A percentile compares a stretch with the other conserved stretches of the same genome.
Conservation (phyloP, 1,139 yeast genomes). For the Blastobotrys raffinosifermentans region DNA sequence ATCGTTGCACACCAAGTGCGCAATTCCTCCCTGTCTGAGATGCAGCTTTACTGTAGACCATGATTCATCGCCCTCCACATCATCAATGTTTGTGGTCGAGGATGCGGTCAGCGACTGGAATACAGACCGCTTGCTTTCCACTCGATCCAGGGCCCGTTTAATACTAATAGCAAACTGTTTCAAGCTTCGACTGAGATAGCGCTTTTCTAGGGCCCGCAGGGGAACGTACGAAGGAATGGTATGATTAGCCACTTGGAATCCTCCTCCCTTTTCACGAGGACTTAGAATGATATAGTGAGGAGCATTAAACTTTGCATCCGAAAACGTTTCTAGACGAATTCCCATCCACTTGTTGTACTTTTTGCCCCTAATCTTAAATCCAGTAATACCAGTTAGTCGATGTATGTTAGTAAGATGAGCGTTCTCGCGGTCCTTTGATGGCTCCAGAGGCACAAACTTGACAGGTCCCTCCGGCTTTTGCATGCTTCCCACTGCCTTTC, state of each 20-base stretch:
- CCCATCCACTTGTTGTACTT: conserved; percentile 18
- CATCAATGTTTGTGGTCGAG: too few species aligned
- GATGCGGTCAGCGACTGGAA: too few species aligned
- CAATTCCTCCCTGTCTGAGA: conserved; percentile 8
- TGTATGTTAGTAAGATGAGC: conserved; percentile 19
- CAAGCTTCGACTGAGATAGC: conserved; percentile 15
- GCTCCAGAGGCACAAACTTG: too few species aligned
- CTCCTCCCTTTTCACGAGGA: conserved; percentile 9
- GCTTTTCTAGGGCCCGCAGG: conserved; percentile 13
- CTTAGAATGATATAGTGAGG: conserved; percentile 23
- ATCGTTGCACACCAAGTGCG: neutral
- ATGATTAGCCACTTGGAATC: conserved; percentile 18
- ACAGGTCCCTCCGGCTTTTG: too few species aligned
- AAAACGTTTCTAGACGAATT: conserved; percentile 21
- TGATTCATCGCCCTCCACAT: too few species aligned
- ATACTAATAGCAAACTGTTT: conserved; percentile 16
- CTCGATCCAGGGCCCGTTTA: conserved; percentile 10
- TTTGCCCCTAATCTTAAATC: conserved; percentile 16
- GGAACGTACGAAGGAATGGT: conserved; percentile 24
- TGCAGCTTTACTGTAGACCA: too few species aligned
- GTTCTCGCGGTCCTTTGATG: too few species aligned
- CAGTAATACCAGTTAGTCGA: conserved; percentile 24
- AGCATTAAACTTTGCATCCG: conserved; percentile 13
- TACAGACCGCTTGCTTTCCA: conserved; percentile 1
- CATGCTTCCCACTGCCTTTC: conserved; percentile 1